Conservation (phyloP, 2,329 filamentous ascomycete genomes). For the Fusarium praegraminearum region DNA sequence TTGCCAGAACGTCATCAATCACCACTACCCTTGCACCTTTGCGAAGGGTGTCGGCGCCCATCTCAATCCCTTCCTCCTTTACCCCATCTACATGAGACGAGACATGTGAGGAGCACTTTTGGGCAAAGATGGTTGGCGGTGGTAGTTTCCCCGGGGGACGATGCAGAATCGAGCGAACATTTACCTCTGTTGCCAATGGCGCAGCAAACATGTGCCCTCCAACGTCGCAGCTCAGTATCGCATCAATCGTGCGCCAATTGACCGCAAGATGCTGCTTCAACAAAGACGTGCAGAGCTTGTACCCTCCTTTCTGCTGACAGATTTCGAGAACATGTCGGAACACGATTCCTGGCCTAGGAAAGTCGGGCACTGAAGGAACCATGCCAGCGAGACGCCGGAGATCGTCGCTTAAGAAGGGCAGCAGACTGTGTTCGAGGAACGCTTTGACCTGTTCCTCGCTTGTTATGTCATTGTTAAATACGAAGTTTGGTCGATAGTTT, state of each 20-base stretch:
- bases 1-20: conserved; percentile 70
- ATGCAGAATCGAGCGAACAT: conserved; percentile 62
- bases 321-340: conserved; percentile 72
- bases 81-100: conserved; percentile 55
- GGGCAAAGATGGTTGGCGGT: conserved; percentile 63
- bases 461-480: conserved; percentile 63
- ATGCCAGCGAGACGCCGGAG: conserved; percentile 62
- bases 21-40: conserved; percentile 59
- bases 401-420: conserved; percentile 61
- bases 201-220: conserved; percentile 69
- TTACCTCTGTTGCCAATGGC: conserved; percentile 57
- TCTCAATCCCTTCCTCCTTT: conserved; percentile 60
- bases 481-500: conserved; percentile 56
- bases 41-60: conserved; percentile 58
- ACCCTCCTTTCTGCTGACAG: conserved; percentile 61
- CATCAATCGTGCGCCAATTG: conserved; percentile 60
- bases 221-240: conserved; percentile 65
- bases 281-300: conserved; percentile 64
- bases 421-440: conserved; percentile 58
- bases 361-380: conserved; percentile 62
- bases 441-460: conserved; percentile 54
- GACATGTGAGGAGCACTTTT: conserved; percentile 64
- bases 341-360: conserved; percentile 62
- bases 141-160: conserved; percentile 70
- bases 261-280: conserved; percentile 59